phyloP scores from a whole-genome alignment of 257 asterid genomes.

The Solanum etuberosum region DNA sequence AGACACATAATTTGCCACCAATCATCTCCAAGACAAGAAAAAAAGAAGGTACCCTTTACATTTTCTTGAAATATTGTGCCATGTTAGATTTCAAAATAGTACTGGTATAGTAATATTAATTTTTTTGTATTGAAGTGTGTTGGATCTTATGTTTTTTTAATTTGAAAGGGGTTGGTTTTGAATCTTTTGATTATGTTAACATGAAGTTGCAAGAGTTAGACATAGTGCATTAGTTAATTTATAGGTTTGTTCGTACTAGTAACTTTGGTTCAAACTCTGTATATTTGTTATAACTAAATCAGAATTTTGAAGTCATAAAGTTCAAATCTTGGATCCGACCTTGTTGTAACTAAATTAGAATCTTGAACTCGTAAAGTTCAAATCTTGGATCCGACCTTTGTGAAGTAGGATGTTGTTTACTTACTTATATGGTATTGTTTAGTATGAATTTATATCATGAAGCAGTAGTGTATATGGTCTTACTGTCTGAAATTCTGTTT shows the following conservation, averaged over 20 bases:
- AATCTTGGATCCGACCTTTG: background rate
- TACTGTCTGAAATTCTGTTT: background rate
- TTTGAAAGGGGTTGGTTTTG: background rate
- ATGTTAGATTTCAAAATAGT: background rate
- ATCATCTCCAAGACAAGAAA: background rate
- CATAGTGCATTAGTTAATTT: background rate
- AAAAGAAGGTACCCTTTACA: background rate
- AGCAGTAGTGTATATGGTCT: background rate
- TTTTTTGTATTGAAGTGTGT: background rate
- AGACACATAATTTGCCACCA: background rate
- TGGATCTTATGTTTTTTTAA: slow-evolving; percentile 3
- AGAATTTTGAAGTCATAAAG: background rate
- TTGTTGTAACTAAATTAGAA: background rate
- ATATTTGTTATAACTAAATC: background rate
- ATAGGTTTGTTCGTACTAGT: background rate
- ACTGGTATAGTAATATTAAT: background rate
- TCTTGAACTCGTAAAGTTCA: background rate
- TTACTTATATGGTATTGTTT: background rate
- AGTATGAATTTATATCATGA: background rate
- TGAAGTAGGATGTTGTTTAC: background rate
- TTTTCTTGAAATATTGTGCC: background rate
- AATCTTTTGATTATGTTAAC: background rate
- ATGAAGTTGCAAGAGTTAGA: background rate
- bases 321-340: background rate
- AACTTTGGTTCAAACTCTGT: background rate